A percentile compares a stretch with the other conserved stretches of the same genome.
These are phyloP conservation scores for Solanum bulbocastanum DNA, from an alignment of 257 asterid genomes.

Conservation along the genomic window DNA sequence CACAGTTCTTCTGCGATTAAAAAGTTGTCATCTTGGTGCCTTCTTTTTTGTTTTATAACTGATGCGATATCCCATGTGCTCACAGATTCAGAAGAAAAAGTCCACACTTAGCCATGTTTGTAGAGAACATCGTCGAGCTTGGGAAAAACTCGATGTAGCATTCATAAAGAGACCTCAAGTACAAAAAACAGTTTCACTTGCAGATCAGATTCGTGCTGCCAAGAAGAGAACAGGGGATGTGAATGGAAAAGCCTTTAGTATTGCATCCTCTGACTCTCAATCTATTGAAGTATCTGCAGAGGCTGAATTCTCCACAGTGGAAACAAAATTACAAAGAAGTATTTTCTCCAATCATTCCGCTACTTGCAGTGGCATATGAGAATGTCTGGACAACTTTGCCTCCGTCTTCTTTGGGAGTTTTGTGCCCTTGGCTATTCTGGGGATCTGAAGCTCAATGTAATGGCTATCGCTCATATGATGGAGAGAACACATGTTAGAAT, in stretches of 20 bases:
- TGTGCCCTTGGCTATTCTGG: not conserved
- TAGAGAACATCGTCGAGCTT: slow-evolving; percentile 32
- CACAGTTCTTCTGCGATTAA: not conserved
- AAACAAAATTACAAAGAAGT: not conserved
- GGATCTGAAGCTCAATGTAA: not conserved
- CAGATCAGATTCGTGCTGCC: slow-evolving; percentile 73
- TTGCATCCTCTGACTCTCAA: not conserved
- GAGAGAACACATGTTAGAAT: not conserved
- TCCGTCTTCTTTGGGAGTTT: not conserved
- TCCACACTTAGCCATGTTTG: slow-evolving; percentile 27
- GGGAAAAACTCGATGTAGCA: slow-evolving; percentile 59
- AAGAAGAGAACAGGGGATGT: slow-evolving; percentile 42
- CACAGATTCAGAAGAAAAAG: slow-evolving; percentile 68
- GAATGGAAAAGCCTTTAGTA: slow-evolving; percentile 13
- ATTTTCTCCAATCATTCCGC: not conserved
- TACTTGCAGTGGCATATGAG: not conserved
- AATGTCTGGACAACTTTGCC: not conserved
- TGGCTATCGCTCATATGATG: not conserved
- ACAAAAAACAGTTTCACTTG: slow-evolving; percentile 44
- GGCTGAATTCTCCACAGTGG: not conserved
- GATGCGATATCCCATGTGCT: not conserved
- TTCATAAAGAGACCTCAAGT: slow-evolving; percentile 20
- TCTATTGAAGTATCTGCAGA: not conserved
- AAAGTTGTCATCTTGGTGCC: not conserved
- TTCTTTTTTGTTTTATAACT: not conserved